Conservation (phyloP, 345 rosid genomes). For the Bruguiera gymnorhiza region DNA sequence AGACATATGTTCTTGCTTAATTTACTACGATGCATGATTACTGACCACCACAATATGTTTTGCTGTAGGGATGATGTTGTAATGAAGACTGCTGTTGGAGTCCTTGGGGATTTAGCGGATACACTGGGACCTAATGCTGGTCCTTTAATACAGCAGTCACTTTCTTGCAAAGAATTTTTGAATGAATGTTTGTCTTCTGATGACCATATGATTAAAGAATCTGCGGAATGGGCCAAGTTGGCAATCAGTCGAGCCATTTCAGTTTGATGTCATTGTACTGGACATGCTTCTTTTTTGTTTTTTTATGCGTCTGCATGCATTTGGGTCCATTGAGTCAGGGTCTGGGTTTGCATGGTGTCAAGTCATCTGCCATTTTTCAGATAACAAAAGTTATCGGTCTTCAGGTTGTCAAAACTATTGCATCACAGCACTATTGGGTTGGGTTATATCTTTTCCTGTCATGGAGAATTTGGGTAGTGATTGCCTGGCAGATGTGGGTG, state of each 20-base stretch:
- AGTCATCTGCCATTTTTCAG: no score
- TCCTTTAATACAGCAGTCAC: conserved; percentile 5
- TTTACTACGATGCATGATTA: no score
- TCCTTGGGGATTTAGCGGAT: neutral
- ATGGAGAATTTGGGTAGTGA: no score
- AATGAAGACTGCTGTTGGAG: conserved; percentile 1
- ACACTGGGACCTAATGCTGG: conserved; percentile 5
- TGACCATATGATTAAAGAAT: conserved; percentile 3
- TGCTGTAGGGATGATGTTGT: conserved; percentile 2
- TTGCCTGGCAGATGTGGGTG: neutral
- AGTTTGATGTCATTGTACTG: neutral
- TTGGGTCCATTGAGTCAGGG: neutral
- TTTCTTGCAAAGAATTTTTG: conserved; percentile 5
- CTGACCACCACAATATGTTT: neutral
- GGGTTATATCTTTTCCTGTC: no score
- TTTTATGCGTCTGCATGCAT: neutral
- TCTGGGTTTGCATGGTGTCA: no score
- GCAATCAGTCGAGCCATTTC: conserved; percentile 2
- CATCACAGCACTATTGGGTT: no score
- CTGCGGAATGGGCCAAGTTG: conserved; percentile 2
- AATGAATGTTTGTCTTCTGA: conserved; percentile 3
- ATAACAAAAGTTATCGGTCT: no score
- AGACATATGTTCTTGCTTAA: neutral
- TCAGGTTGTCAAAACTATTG: no score
- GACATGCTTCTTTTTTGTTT: neutral